Evolutionary conservation across 306 rosid species (phyloP), one percentile per base, ranked within the genome.

Genomic region (Lathyrus oleraceus): DNA sequence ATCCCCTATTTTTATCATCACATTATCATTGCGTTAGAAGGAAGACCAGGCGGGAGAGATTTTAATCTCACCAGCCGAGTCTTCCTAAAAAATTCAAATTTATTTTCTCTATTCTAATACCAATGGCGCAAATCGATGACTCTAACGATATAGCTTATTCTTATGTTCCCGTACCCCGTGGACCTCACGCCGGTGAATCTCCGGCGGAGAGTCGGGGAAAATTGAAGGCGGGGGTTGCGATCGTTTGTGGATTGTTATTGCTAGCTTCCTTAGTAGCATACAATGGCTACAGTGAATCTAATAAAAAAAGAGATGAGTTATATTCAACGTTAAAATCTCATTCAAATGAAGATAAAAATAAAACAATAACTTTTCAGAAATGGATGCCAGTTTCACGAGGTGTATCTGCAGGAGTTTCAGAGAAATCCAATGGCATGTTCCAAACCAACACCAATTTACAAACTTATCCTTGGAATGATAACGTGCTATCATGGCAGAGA

Each of bases 401-500:
- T 8, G 77, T 75, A 8, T 51, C 79, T 12, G 83, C 70, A 3
- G 98, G 96, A 2, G 96, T 92, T 8, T 92, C 98, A 0, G 87
- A 85, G 69, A 92, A 92, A 80, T 47, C 88, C 3, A 88, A 68
- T 70, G 49, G 67, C 73, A 12, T 81, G 5, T 57, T 69, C 54
- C 20, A n/a, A 17, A 30, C 39, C 39, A 40, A 0, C 36, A 68
- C 35, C 35, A 12, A 0, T 38, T 30, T 23, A 2, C 58, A 40
- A 69, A 77, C 40, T 2, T 89, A 67, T 78, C 89, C 92, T 0
- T 92, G 98, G 98, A 86, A 82, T 74, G 79, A 89, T 21, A 85
- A 71, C 40, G 83, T 92, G 89, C 42, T 92, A 35, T 88, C 96
- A 0, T 92, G 98, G 98, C 98, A 92, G 82, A 86, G 98, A 77